These are phyloP conservation scores for Colletotrichum limetticola DNA, from an alignment of 2,329 filamentous ascomycete genomes.

Conservation along the genomic window DNA sequence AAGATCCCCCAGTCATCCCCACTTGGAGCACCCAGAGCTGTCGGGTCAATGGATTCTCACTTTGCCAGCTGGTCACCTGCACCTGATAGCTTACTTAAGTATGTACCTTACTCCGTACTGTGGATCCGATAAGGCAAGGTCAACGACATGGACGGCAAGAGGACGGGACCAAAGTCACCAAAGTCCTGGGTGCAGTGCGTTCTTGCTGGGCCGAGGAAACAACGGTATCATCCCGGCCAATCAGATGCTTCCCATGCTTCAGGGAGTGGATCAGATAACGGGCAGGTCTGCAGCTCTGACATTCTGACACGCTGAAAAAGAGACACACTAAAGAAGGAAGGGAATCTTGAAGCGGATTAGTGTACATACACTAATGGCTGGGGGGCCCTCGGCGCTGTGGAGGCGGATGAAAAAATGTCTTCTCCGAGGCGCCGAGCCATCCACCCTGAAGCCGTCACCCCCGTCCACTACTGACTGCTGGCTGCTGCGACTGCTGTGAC, in stretches of 20 bases:
- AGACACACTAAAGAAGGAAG: not conserved
- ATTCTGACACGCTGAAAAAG: not conserved
- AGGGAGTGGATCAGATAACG: slow-evolving; percentile 11
- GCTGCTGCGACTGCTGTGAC: not conserved
- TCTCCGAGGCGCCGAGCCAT: slow-evolving; percentile 37
- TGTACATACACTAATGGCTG: not conserved
- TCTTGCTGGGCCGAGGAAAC: slow-evolving; percentile 2
- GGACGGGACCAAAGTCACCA: not conserved
- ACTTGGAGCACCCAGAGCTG: not conserved
- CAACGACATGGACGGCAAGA: not conserved
- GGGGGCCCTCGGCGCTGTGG: slow-evolving; percentile 3
- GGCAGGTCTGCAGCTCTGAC: not conserved
- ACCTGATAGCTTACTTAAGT: too few species aligned
- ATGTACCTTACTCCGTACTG: too few species aligned
- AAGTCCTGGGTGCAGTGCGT: not conserved
- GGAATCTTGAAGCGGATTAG: not conserved
- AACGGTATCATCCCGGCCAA: not conserved
- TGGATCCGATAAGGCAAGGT: not conserved
- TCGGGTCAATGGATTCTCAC: not conserved
- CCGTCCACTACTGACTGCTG: not conserved
- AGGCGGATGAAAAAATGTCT: slow-evolving; percentile 26
- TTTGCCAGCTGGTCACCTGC: not conserved
- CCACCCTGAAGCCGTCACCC: not conserved
- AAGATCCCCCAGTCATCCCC: not conserved
- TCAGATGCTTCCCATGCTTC: not conserved